Evolutionary conservation across 768 basidiomycete species (phyloP), one percentile per base, ranked within the genome.

Genomic region (Suillus occidentalis): DNA sequence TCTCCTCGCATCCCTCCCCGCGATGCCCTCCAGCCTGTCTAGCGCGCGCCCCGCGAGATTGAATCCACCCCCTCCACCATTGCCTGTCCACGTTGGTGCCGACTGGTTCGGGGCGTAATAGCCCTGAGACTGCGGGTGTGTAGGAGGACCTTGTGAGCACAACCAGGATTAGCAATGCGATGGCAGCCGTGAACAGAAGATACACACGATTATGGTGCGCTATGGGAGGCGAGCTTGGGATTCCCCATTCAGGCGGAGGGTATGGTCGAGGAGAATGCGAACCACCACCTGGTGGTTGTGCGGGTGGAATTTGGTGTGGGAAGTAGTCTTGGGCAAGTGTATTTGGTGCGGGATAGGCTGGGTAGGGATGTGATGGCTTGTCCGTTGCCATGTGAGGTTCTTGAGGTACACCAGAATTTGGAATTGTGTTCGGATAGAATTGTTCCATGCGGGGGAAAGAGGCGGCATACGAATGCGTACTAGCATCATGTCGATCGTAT

Each of bases 11-110:
- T 81, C 82, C 68, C 77, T 79, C 4, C 88, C 87, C 20, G 85
- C 85, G 37, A 88, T 73, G 64, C 80, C 84, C 71, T 87, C 87
- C 22, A 89, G 79, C n/a, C 82, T 79, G 65, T 73, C 80, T 68
- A 81, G 68, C 49, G 86, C 87, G 68, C 76, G 80, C 39, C 82
- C 66, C 10, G 5, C 62, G 25, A 63, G 20, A 60, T 22, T 49
- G 57, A 52, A 45, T 0, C 62, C 62, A 0, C 67, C 65, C 4
- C 69, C 68, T 10, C 63, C 62, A 42, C 50, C 31, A 4, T 66
- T 64, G 31, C 50, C 13, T 20, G 50, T 63, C 59, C 39, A 49
- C n/a, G 6, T 34, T 14, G 25, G 42, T 31, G n/a, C 63, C 50
- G 66, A 58, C 28, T n/a, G 67, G 52, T 67, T 69, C 7, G 71